A percentile compares a stretch with the other conserved stretches of the same genome.
Evolutionary conservation across 257 asterid genomes (phyloP).

Genomic region (Voacanga thouarsii): DNA sequence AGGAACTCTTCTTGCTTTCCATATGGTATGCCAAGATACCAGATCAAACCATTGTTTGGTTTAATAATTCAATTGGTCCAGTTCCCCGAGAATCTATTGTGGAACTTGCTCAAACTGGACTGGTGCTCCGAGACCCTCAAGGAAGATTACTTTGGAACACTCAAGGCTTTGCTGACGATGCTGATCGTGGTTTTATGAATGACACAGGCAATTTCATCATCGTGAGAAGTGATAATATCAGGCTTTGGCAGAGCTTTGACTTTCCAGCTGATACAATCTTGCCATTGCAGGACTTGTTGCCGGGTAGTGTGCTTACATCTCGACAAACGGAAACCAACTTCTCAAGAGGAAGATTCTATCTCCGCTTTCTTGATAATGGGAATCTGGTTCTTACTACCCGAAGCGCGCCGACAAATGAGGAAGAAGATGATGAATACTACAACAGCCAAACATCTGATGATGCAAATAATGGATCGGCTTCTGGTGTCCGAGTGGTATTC

Average conservation of each 20-base stretch:
- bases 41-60: conserved; percentile 49
- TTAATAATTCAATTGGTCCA: conserved; percentile 20
- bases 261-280: conserved; percentile 34
- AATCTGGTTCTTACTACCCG: conserved; percentile 34
- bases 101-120: conserved; percentile 26
- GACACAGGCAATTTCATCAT: conserved; percentile 61
- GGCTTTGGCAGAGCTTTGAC: conserved; percentile 54
- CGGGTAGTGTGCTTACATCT: conserved; percentile 12
- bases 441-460: conserved; percentile 25
- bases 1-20: conserved; percentile 38
- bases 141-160: conserved; percentile 25
- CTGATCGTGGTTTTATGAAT: conserved; percentile 36
- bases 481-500: conserved; percentile 37
- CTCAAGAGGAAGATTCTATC: conserved; percentile 44
- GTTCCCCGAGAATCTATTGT: conserved; percentile 47
- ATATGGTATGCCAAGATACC: conserved; percentile 56
- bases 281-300: conserved; percentile 26
- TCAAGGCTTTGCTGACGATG: background rate
- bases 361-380: conserved; percentile 31
- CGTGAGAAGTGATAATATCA: conserved; percentile 2
- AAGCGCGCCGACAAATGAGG: conserved; percentile 19
- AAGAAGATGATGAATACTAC: conserved; percentile 39
- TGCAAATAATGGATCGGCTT: conserved; percentile 6
- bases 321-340: conserved; percentile 26
- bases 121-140: conserved; percentile 41